Conservation (phyloP, 352 stramenopile species). For the Phytopythium cucurbitacearum region DNA sequence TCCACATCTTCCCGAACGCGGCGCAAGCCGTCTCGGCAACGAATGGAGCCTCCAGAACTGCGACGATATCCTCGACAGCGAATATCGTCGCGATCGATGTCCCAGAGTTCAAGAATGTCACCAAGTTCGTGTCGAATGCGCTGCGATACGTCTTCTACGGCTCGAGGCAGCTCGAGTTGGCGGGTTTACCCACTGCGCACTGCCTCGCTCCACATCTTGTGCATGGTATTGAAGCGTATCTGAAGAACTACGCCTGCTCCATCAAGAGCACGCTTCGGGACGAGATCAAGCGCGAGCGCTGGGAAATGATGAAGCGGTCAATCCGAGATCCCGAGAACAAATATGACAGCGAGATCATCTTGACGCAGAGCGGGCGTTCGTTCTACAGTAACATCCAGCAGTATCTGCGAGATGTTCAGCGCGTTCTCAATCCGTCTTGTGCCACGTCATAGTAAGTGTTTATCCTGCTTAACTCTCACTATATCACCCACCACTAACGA, state of each 20-base stretch:
- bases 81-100: slow-evolving; percentile 55
- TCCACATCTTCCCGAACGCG: slow-evolving; percentile 69
- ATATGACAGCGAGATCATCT: slow-evolving; percentile 65
- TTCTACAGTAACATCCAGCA: slow-evolving; percentile 83
- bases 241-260: slow-evolving; percentile 58
- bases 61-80: slow-evolving; percentile 1
- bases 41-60: slow-evolving; percentile 4
- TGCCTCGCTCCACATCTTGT: slow-evolving; percentile 66
- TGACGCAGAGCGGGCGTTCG: slow-evolving; percentile 70
- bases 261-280: slow-evolving; percentile 66
- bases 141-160: slow-evolving; percentile 82
- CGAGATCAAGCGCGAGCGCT: slow-evolving; percentile 81
- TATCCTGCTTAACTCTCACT: slow-evolving; percentile 4
- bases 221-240: slow-evolving; percentile 48
- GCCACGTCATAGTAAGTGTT: slow-evolving; percentile 62
- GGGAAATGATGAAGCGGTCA: slow-evolving; percentile 66
- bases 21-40: slow-evolving; percentile 8
- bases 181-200: slow-evolving; percentile 67
- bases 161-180: slow-evolving; percentile 70
- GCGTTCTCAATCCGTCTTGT: slow-evolving; percentile 77
- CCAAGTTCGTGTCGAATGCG: slow-evolving; percentile 69
- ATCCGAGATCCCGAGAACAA: slow-evolving; percentile 73
- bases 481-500: background rate
- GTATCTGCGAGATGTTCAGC: slow-evolving; percentile 71
- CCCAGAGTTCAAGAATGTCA: slow-evolving; percentile 71